Evolutionary conservation across 768 basidiomycete species (phyloP).

Genomic region (Kwoniella mangroviensis): DNA sequence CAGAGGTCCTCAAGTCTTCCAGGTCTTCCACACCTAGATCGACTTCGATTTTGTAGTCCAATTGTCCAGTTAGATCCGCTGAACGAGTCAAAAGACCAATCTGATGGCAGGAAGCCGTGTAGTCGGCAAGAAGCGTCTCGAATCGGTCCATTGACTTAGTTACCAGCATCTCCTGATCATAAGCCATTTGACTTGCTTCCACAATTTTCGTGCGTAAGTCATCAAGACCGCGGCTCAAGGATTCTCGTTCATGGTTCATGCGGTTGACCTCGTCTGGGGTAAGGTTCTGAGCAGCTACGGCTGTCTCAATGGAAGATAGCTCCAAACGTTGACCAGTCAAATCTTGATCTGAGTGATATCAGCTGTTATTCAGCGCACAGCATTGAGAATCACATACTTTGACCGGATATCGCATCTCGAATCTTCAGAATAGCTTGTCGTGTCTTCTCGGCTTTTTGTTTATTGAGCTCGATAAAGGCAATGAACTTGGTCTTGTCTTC

Average conservation of each 20-base stretch:
- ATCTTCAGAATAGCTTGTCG: conserved; percentile 67
- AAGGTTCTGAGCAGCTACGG: conserved; percentile 85
- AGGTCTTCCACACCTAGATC: conserved; percentile 77
- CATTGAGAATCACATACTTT: conserved; percentile 32
- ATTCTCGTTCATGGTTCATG: conserved; percentile 89
- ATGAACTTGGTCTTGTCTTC: conserved; percentile 63
- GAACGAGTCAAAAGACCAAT: conserved; percentile 71
- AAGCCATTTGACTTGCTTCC: conserved; percentile 72
- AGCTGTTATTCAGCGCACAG: neutral
- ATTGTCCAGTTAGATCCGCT: conserved; percentile 47
- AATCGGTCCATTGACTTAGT: conserved; percentile 77
- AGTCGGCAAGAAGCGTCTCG: conserved; percentile 79
- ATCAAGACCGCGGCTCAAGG: conserved; percentile 59
- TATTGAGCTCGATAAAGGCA: conserved; percentile 48
- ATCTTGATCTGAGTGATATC: conserved; percentile 35
- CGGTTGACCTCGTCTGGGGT: conserved; percentile 85
- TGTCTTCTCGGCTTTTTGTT: conserved; percentile 68
- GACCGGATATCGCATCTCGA: conserved; percentile 40
- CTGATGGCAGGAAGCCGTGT: conserved; percentile 73
- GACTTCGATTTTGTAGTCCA: conserved; percentile 79
- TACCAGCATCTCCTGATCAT: conserved; percentile 81
- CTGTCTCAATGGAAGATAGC: conserved; percentile 66
- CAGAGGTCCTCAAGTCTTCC: conserved; percentile 67
- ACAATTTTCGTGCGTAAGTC: conserved; percentile 71
- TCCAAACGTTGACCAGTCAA: conserved; percentile 71